Percentiles rank a stretch among this genome's conserved stretches.
These are phyloP conservation scores for Scheffersomyces quercinus DNA, from an alignment of 1,139 yeast genomes.

Conservation along the genomic window DNA sequence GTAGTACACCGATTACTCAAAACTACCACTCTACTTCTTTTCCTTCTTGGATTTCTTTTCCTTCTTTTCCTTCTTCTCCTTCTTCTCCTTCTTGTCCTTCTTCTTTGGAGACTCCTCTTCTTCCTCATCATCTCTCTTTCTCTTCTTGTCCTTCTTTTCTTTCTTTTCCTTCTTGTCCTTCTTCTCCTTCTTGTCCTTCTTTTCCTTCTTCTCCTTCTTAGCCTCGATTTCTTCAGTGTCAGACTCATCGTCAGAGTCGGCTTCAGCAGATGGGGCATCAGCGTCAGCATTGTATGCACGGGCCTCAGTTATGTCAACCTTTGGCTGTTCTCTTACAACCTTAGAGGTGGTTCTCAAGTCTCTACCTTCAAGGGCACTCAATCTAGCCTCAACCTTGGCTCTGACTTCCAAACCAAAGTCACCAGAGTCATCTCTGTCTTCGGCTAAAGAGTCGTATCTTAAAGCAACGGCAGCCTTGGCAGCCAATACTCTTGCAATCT, in stretches of 20 bases:
- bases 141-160: conserved; percentile 30
- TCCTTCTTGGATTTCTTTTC: conserved; percentile 45
- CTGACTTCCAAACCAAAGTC: conserved; percentile 91
- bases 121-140: conserved; percentile 5
- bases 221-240: conserved; percentile 51
- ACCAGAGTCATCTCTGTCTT: conserved; percentile 94
- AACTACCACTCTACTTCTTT: conserved; percentile 26
- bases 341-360: conserved; percentile 81
- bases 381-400: conserved; percentile 90
- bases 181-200: conserved; percentile 24
- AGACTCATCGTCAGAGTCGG: conserved; percentile 47
- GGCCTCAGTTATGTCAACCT: conserved; percentile 80
- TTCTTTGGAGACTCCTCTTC: conserved; percentile 41
- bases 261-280: conserved; percentile 54
- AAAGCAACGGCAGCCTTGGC: conserved; percentile 97
- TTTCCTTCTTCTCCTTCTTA: conserved; percentile 32
- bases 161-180: conserved; percentile 25
- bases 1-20: too few relatives aligned
- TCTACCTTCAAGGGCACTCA: conserved; percentile 95
- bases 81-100: conserved; percentile 38
- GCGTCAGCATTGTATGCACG: conserved; percentile 94
- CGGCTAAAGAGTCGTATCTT: conserved; percentile 95
- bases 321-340: conserved; percentile 73
- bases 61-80: conserved; percentile 28
- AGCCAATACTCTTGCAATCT: conserved; percentile 97